phyloP scores from a whole-genome alignment of 495 filamentous ascomycete species.

The Parmelia sp. region DNA sequence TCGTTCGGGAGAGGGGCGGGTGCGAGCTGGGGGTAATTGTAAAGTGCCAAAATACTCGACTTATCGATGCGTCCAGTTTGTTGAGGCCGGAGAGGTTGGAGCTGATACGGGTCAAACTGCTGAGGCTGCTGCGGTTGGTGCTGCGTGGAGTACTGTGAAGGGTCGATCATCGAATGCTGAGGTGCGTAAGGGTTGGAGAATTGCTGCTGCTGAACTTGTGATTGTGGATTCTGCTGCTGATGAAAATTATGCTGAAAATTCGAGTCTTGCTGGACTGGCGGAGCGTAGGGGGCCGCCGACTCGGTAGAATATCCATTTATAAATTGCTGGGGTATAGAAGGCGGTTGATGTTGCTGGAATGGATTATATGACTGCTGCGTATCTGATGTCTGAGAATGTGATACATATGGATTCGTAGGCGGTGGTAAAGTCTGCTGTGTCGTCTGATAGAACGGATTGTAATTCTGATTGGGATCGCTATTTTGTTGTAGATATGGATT shows the following conservation, averaged over 20 bases:
- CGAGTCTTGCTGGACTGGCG: conserved; percentile 34
- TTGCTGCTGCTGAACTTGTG: conserved; percentile 28
- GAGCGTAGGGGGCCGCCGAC: conserved; percentile 34
- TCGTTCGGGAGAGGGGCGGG: conserved; percentile 39
- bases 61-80: conserved; percentile 59
- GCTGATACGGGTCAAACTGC: conserved; percentile 29
- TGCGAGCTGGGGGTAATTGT: conserved; percentile 69
- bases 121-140: conserved; percentile 29
- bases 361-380: conserved; percentile 10
- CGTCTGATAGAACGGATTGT: conserved; percentile 64
- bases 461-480: conserved; percentile 38
- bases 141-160: conserved; percentile 29
- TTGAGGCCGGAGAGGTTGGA: conserved; percentile 39
- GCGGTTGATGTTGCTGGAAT: conserved; percentile 40
- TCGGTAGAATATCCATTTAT: conserved; percentile 21
- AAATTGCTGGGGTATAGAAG: conserved; percentile 43
- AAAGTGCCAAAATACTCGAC: conserved; percentile 79
- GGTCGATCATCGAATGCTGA: conserved; percentile 32
- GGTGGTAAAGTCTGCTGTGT: conserved; percentile 30
- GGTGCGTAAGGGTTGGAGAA: conserved; percentile 26
- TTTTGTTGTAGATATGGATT: conserved; percentile 41
- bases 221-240: conserved; percentile 31
- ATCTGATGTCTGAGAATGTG: conserved; percentile 31
- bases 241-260: conserved; percentile 29
- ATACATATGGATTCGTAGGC: conserved; percentile 22